These are phyloP conservation scores for Annulohypoxylon bovei DNA, from an alignment of 495 filamentous ascomycete species.

Conservation along the genomic window DNA sequence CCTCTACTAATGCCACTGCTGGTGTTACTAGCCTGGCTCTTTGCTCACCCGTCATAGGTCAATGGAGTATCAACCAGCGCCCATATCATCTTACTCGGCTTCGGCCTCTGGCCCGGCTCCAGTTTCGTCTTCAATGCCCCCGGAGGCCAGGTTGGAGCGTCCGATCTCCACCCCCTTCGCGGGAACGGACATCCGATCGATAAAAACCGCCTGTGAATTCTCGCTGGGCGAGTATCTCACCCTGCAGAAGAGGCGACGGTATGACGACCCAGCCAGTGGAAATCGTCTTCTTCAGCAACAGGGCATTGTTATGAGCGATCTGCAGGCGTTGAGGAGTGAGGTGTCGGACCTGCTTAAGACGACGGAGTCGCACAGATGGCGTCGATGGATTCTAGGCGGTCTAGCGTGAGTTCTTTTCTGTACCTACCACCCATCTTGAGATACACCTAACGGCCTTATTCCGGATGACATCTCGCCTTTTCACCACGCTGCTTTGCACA, in stretches of 20 bases:
- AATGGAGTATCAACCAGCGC: constrained; percentile 34
- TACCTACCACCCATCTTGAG: not conserved
- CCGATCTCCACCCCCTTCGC: constrained; percentile 29
- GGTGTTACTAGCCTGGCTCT: not conserved
- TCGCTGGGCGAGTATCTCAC: constrained; percentile 51
- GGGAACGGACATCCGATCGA: constrained; percentile 30
- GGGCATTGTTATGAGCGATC: constrained; percentile 46
- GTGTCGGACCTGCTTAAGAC: constrained; percentile 45
- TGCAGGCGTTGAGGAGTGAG: constrained; percentile 45
- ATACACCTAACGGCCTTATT: not conserved
- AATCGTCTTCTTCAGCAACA: constrained; percentile 49
- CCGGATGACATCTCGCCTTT: not conserved
- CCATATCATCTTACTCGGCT: constrained; percentile 36
- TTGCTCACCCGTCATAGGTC: not conserved
- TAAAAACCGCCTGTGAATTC: constrained; percentile 43
- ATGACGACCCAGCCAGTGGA: constrained; percentile 28
- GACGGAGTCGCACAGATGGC: constrained; percentile 54
- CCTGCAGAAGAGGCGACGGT: constrained; percentile 40
- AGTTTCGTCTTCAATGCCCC: constrained; percentile 7
- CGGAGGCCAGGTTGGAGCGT: constrained; percentile 26
- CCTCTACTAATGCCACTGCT: not conserved
- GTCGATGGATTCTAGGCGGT: constrained; percentile 53
- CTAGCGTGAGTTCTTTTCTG: constrained; percentile 49
- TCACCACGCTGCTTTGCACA: not conserved
- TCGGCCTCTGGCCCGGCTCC: constrained; percentile 21